A percentile compares a stretch with the other conserved stretches of the same genome.
Conservation (phyloP, 495 filamentous ascomycete species). For the Chaetomidium leptoderma region DNA sequence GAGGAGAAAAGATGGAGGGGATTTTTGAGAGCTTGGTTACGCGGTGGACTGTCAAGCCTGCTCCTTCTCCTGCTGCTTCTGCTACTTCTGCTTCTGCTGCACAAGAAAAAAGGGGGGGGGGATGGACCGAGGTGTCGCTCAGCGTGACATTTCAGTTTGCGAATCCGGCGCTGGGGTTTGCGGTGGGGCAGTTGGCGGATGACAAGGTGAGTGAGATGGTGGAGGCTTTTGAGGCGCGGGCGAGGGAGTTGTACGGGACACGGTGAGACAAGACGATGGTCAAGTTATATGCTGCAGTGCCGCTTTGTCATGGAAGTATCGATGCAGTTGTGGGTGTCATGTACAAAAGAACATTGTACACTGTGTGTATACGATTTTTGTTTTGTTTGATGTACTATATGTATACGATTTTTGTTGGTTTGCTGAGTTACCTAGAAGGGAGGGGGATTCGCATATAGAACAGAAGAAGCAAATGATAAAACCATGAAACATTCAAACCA, state of each 20-base stretch:
- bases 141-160: constrained; percentile 74
- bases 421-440: constrained; percentile 3
- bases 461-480: background rate
- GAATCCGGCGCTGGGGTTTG: constrained; percentile 74
- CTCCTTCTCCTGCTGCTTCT: no score
- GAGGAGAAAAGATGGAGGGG: constrained; percentile 35
- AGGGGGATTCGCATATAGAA: constrained; percentile 5
- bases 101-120: constrained; percentile 34
- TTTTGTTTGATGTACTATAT: background rate
- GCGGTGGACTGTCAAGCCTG: constrained; percentile 61
- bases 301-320: no score
- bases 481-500: constrained; percentile 6
- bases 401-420: background rate
- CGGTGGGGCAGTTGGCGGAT: constrained; percentile 75
- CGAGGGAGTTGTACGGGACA: constrained; percentile 51
- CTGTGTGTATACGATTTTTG: background rate
- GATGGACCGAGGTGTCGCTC: constrained; percentile 68
- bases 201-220: constrained; percentile 86
- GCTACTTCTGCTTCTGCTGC: no score
- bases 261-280: background rate
- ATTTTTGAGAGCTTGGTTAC: constrained; percentile 75
- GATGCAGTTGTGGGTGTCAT: background rate
- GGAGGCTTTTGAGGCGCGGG: constrained; percentile 83
- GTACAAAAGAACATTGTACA: constrained; percentile 1
- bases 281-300: no score